These are phyloP conservation scores for Aureobasidium musti DNA, from an alignment of 2,329 filamentous ascomycete genomes.

Conservation along the genomic window DNA sequence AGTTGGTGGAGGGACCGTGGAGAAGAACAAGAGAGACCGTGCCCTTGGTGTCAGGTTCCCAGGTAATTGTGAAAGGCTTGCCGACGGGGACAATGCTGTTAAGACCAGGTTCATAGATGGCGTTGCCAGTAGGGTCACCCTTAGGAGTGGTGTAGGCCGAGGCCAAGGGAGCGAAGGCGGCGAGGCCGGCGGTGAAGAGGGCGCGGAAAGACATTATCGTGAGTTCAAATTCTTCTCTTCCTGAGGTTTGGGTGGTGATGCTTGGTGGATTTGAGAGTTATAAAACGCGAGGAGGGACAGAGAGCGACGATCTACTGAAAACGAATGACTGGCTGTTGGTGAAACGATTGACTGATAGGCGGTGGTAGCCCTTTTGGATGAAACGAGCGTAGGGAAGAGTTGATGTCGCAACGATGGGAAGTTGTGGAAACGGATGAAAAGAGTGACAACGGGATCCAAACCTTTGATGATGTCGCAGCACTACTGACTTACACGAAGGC, in stretches of 20 bases:
- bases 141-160: slow-evolving; percentile 47
- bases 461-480: slow-evolving; percentile 19
- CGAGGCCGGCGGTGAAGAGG: slow-evolving; percentile 57
- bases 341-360: slow-evolving; percentile 29
- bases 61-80: slow-evolving; percentile 60
- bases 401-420: slow-evolving; percentile 19
- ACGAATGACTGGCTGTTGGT: slow-evolving; percentile 33
- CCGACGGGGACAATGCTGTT: slow-evolving; percentile 58
- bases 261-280: background rate
- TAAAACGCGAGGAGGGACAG: background rate
- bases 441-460: slow-evolving; percentile 10
- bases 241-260: background rate
- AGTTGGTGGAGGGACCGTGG: slow-evolving; percentile 59
- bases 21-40: slow-evolving; percentile 62
- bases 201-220: slow-evolving; percentile 32
- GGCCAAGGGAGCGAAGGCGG: slow-evolving; percentile 52
- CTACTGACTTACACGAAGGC: slow-evolving; percentile 15
- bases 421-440: slow-evolving; percentile 20
- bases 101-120: slow-evolving; percentile 56
- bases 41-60: slow-evolving; percentile 53
- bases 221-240: background rate
- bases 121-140: slow-evolving; percentile 52
- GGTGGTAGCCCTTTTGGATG: background rate
- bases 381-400: slow-evolving; percentile 17
- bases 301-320: slow-evolving; percentile 24